Evolutionary conservation across 164 flowering plant species (phyloP), one percentile per base, ranked within the genome.

Genomic region (Vitis riparia): DNA sequence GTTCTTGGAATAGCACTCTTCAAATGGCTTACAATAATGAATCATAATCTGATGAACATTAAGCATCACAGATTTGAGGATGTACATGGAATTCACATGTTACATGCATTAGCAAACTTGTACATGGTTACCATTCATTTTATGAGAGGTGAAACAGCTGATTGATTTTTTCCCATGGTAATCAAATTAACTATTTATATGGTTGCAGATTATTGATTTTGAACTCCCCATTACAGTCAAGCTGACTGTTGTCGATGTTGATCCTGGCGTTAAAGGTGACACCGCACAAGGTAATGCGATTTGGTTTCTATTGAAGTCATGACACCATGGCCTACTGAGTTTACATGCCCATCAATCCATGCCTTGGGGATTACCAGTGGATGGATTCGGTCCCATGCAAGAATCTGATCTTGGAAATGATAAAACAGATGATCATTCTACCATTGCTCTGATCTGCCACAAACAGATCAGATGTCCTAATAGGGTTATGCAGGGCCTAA

Each of bases 241-340:
- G 81, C 79, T 92, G 63, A 82, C 72, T 16, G 94, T 94, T 68
- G 87, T 80, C 67, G 91, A 88, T 64, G 95, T 81, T 75, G 97
- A 89, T 72, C 97, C 97, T 77, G 97, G 97, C 49, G 73, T 88
- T 11, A 89, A 71, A 74, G 99, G 97, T 32, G 97, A 94, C 81
- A 91, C 97, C 32, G 90, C 87, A 72, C 88, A 85, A 89, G 98
- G 98, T 91, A 87, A 76, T 68, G 74, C 15, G 10, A 11, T 65
- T 63, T 55, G 14, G 1, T 55, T 12, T n/a, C 58, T 60, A 50
- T 29, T 3, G n/a, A 27, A 30, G 16, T 44, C 9, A 68, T 9
- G 32, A 29, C 29, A 48, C 30, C 32, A 66, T 50, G 27, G 47
- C 55, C 8, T 30, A 16, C 44, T 37, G 44, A 37, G 7, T 55